Base-by-base conservation (phyloP, 1,284 basidiomycete species). In the Abortiporus biennis region DNA sequence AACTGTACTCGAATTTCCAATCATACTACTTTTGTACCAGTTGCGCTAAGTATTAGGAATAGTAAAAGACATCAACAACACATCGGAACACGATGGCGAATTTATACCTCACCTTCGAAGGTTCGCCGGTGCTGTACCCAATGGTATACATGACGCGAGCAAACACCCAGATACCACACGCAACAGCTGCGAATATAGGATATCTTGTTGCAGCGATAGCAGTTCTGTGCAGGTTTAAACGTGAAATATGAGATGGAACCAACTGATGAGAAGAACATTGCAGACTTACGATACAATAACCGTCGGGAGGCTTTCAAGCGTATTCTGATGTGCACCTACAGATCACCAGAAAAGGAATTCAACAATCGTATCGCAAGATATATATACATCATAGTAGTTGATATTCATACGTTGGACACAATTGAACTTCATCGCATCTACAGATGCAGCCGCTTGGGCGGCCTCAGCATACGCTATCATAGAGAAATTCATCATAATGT, bases 311-410 rank as follows among this genome's bases (percentile, higher is more conserved):
- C 34, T 58, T 55, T 89, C 85, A 31, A 89, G 72, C 0, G 85
- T 86, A 57, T 87, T 87, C 55, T 80, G 78, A 55, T 85, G 84
- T 16, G 79, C 77, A 47, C 78, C 78, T 81, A 44, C 12, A n/a
- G 16, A 34, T n/a, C n/a, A n/a, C n/a, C n/a, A n/a, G n/a, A n/a
- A n/a, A n/a, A n/a, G n/a, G n/a, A n/a, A n/a, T n/a, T n/a, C n/a
- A n/a, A n/a, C n/a, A n/a, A n/a, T n/a, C n/a, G n/a, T n/a, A n/a
- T n/a, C n/a, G n/a, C n/a, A n/a, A n/a, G n/a, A n/a, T n/a, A n/a
- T n/a, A n/a, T n/a, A n/a, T n/a, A n/a, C n/a, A n/a, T n/a, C n/a
- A n/a, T n/a, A n/a, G n/a, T n/a, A n/a, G n/a, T n/a, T n/a, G n/a
- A 52, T 12, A 22, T 17, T 53, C 69, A 39, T 51, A 79, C 80